A percentile compares a stretch with the other conserved stretches of the same genome.
Evolutionary conservation across 352 stramenopile species (phyloP).

Genomic region (Phytophthora aleatoria): DNA sequence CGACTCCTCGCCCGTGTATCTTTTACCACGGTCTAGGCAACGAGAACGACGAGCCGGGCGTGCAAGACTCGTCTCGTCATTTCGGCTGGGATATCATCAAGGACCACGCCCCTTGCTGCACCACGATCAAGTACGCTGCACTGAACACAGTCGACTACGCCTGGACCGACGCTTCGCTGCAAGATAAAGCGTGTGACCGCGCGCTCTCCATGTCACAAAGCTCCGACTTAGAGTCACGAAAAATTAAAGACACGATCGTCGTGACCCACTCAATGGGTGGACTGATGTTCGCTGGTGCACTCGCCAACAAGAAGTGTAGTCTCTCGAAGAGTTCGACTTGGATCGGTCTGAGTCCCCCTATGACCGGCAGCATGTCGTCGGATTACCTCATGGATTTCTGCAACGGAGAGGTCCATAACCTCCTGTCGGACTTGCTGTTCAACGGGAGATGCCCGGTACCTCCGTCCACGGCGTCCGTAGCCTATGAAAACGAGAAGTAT

Average conservation of each 20-base stretch:
- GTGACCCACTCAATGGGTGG: conserved; percentile 52
- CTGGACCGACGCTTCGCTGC: conserved; percentile 45
- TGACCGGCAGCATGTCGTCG: conserved; percentile 48
- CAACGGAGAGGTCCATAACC: conserved; percentile 24
- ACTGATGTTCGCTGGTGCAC: conserved; percentile 30
- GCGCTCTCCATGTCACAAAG: conserved; percentile 24
- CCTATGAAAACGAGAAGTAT: conserved; percentile 42
- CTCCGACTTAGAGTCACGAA: not conserved
- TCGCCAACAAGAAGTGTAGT: conserved; percentile 20
- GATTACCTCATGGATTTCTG: conserved; percentile 47
- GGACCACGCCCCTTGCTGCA: conserved; percentile 25
- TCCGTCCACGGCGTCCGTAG: conserved; percentile 22
- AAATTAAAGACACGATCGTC: conserved; percentile 43
- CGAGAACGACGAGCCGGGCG: conserved; percentile 20
- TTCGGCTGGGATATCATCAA: conserved; percentile 27
- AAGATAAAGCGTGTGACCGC: conserved; percentile 41
- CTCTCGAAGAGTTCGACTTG: conserved; percentile 32
- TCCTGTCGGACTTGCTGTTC: conserved; percentile 32
- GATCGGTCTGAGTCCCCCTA: conserved; percentile 42
- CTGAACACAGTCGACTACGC: conserved; percentile 57
- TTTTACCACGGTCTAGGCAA: conserved; percentile 38
- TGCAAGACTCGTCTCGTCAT: conserved; percentile 25
- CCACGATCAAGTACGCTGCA: conserved; percentile 42
- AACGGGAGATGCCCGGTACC: conserved; percentile 40
- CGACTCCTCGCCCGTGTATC: conserved; percentile 30